These are phyloP conservation scores for Thecaphora frezii DNA, from an alignment of 1,284 basidiomycete genomes.

Conservation along the genomic window DNA sequence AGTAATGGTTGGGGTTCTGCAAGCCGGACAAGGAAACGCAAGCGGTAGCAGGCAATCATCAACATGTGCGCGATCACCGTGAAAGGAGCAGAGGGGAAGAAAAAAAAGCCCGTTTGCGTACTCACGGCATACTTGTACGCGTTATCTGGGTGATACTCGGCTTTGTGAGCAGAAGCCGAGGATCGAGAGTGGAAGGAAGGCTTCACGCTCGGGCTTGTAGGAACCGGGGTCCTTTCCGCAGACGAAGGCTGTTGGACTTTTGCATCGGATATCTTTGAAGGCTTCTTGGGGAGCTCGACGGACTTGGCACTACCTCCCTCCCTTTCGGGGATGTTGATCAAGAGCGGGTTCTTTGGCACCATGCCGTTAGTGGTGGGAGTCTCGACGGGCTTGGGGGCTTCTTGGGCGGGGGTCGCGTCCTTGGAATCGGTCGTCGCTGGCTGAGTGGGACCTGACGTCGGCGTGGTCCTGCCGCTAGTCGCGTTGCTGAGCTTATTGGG, in stretches of 20 bases:
- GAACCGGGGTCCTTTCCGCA: conserved; percentile 23
- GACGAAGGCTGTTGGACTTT: neutral
- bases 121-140: conserved; percentile 34
- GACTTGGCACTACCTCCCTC: conserved; percentile 5
- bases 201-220: conserved; percentile 6
- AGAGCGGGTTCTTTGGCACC: conserved; percentile 18
- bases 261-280: conserved; percentile 7
- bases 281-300: conserved; percentile 35
- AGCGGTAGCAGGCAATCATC: neutral
- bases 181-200: conserved; percentile 48
- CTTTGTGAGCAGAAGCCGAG: conserved; percentile 23
- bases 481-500: neutral
- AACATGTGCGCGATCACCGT: too few relatives aligned
- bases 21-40: neutral
- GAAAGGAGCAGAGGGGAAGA: neutral
- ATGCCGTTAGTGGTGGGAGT: conserved; percentile 8
- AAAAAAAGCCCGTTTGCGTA: neutral
- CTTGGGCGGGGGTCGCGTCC: neutral
- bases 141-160: conserved; percentile 41
- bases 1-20: conserved; percentile 47
- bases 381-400: neutral
- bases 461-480: neutral
- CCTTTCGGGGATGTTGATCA: conserved; percentile 32
- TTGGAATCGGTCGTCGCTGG: too few relatives aligned
- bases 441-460: neutral